Base-by-base conservation (phyloP, 2,329 filamentous ascomycete species). In the Penicillium sp. region DNA sequence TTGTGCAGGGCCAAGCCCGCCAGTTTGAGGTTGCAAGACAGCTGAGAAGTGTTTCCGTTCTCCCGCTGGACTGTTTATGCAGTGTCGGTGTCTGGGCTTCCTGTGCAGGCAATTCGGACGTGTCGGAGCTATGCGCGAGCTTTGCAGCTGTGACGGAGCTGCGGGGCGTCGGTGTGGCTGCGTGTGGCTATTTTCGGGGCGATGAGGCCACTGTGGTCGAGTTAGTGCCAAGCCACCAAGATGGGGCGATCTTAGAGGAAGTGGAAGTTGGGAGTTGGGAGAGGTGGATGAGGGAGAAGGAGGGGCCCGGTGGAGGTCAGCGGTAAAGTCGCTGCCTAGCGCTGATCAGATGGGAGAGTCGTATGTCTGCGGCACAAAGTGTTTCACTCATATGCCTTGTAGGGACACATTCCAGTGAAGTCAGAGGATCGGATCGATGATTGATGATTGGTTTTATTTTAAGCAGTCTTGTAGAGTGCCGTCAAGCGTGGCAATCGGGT, bases 1-100 rank as follows among this genome's bases (percentile, higher is more conserved):
- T 20, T 52, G 27, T 44, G 34, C 43, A 47, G 49, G 26, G 24
- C 39, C n/a, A 41, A 32, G 34, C 45, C 37, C 34, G 9, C 15
- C 20, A 13, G 21, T 5, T 26, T 4, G 23, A 24, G 15, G 12
- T 29, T 23, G 24, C 12, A 4, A 29, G 26, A 15, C 24, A 42
- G n/a, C 15, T 21, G 29, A n/a, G 33, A n/a, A 21, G 33, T 18
- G 33, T 36, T 21, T 36, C 9, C 17, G n/a, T 8, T 21, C 4
- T 12, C 8, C 18, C 33, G 9, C 17, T 20, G 33, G 8, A 36
- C 33, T 13, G 10, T 7, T 21, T 12, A 2, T 4, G 34, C 12
- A 13, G 3, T 10, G 36, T 8, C 12, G 21, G 36, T 3, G n/a
- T n/a, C n/a, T n/a, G n/a, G n/a, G n/a, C n/a, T n/a, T n/a, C 12